A percentile compares a stretch with the other conserved stretches of the same genome.
phyloP scores from a whole-genome alignment of 1,139 yeast genomes.

The Zygosaccharomyces pseudobailii region DNA sequence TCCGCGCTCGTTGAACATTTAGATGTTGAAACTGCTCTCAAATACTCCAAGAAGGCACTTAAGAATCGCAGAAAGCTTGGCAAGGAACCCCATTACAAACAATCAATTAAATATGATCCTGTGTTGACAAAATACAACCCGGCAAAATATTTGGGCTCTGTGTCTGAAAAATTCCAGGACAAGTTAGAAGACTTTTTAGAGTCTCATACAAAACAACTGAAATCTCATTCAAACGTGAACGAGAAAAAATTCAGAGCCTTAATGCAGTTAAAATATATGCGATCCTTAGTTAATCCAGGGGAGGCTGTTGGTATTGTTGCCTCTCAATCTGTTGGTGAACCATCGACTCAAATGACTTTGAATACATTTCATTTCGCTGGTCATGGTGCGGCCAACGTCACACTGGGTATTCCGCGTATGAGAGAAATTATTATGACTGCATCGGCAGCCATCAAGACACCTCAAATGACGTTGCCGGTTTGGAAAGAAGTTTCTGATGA shows the following conservation, averaged over 20 bases:
- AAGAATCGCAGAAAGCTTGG: slow-evolving; percentile 68
- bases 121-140: slow-evolving; percentile 84
- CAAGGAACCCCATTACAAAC: slow-evolving; percentile 58
- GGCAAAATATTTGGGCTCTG: slow-evolving; percentile 84
- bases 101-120: slow-evolving; percentile 74
- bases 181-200: slow-evolving; percentile 68
- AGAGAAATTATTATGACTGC: slow-evolving; percentile 99
- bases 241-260: slow-evolving; percentile 91
- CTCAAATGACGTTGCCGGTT: slow-evolving; percentile 94
- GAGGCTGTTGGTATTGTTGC: slow-evolving; percentile 99
- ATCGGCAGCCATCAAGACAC: slow-evolving; percentile 89
- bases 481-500: slow-evolving; percentile 72
- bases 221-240: slow-evolving; percentile 44
- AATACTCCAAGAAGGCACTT: slow-evolving; percentile 75
- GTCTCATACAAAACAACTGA: slow-evolving; percentile 49
- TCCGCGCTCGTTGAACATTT: slow-evolving; percentile 66
- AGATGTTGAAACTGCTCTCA: slow-evolving; percentile 76
- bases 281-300: slow-evolving; percentile 91
- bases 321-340: slow-evolving; percentile 98
- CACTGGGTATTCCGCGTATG: slow-evolving; percentile 99
- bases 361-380: slow-evolving; percentile 99
- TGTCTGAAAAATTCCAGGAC: slow-evolving; percentile 82
- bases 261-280: slow-evolving; percentile 98
- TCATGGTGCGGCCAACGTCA: slow-evolving; percentile 99
- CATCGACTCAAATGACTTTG: slow-evolving; percentile 98